These are phyloP conservation scores for Pelargonium myrrhifolium DNA, from an alignment of 441 rosid species.

Conservation along the genomic window DNA sequence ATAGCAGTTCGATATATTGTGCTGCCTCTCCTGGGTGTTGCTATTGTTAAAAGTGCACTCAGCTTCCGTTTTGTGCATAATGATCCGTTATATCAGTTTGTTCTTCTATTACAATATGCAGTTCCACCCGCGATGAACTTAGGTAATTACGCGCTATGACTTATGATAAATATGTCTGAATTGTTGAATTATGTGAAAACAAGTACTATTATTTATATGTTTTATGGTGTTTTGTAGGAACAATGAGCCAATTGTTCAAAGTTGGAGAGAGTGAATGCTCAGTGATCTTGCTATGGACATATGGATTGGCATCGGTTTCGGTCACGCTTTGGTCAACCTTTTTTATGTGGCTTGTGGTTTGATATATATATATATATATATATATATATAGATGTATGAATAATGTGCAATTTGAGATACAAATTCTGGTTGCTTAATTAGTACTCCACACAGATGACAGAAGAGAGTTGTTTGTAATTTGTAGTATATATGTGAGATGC, in stretches of 20 bases:
- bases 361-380: too few relatives aligned
- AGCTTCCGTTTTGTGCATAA: constrained; percentile 29
- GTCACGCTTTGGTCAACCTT: constrained; percentile 46
- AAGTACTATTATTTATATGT: too few relatives aligned
- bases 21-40: constrained; percentile 54
- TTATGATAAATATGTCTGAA: not conserved
- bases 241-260: constrained; percentile 45
- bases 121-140: constrained; percentile 50
- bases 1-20: constrained; percentile 42
- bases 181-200: too few relatives aligned
- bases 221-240: constrained; percentile 22
- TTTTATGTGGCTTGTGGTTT: constrained; percentile 41
- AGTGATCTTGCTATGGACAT: constrained; percentile 47
- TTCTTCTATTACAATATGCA: constrained; percentile 49
- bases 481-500: too few relatives aligned
- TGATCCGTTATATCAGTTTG: constrained; percentile 42
- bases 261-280: constrained; percentile 52
- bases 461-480: too few relatives aligned
- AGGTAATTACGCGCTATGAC: constrained; percentile 18
- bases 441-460: too few relatives aligned
- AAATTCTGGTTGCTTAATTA: too few relatives aligned
- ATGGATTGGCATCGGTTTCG: constrained; percentile 39
- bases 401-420: not conserved
- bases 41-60: constrained; percentile 40
- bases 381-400: too few relatives aligned